Evolutionary conservation across 2,329 filamentous ascomycete species (phyloP).

Genomic region (Phialophora verrucosa): DNA sequence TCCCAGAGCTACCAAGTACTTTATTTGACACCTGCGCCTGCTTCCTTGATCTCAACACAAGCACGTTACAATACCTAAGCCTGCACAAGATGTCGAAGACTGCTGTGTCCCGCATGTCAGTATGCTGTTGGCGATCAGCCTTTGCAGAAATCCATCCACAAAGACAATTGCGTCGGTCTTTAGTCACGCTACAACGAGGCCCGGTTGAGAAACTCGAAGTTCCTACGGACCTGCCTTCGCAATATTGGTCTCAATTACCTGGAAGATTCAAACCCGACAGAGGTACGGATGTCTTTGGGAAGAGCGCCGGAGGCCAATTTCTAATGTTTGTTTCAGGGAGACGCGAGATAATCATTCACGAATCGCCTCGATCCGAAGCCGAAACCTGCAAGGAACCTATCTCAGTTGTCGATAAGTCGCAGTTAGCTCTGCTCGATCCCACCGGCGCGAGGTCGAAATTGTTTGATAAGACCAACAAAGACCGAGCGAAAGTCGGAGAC

Average conservation of each 20-base stretch:
- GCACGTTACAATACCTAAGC: neutral
- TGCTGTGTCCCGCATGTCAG: constrained; percentile 65
- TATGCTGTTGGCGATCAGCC: constrained; percentile 72
- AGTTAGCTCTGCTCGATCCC: constrained; percentile 79
- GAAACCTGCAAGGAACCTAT: constrained; percentile 66
- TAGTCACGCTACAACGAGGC: constrained; percentile 57
- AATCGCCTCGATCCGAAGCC: constrained; percentile 49
- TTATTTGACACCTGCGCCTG: neutral
- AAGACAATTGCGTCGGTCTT: constrained; percentile 52
- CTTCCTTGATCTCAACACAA: neutral
- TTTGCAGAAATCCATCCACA: constrained; percentile 65
- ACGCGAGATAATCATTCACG: constrained; percentile 61
- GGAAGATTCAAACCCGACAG: constrained; percentile 46
- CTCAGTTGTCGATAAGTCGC: constrained; percentile 67
- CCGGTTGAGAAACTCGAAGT: constrained; percentile 49
- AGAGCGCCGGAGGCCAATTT: neutral
- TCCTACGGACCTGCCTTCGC: constrained; percentile 49
- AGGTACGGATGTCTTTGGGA: constrained; percentile 41
- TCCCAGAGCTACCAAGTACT: neutral
- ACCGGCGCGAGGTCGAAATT: constrained; percentile 80
- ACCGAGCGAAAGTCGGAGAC: constrained; percentile 83
- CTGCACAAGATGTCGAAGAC: constrained; percentile 62
- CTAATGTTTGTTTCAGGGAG: constrained; percentile 42
- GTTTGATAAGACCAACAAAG: constrained; percentile 75
- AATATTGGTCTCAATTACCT: constrained; percentile 53